Conservation (phyloP, 116 monocot species). For the Cymodocea nodosa region DNA sequence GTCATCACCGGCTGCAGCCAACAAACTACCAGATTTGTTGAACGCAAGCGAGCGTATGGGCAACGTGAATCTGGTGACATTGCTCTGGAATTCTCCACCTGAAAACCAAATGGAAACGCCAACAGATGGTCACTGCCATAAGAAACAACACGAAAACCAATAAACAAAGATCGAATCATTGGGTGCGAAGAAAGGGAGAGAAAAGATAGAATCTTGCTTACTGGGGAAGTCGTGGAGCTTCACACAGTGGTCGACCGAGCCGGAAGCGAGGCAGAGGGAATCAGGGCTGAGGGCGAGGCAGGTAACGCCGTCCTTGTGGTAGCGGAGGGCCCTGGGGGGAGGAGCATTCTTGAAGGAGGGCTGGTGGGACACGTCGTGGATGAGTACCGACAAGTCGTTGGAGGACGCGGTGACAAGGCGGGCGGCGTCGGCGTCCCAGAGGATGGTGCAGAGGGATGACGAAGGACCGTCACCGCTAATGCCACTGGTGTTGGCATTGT, state of each 20-base stretch:
- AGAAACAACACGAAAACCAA: neutral
- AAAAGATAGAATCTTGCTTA: conserved; percentile 2
- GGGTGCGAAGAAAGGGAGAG: neutral
- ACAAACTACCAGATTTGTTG: conserved; percentile 76
- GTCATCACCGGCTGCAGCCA: conserved; percentile 96
- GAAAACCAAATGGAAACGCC: neutral
- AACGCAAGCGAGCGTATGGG: conserved; percentile 83
- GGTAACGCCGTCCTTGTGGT: conserved; percentile 77
- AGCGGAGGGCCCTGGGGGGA: conserved; percentile 23
- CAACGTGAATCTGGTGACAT: conserved; percentile 85
- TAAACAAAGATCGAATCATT: neutral
- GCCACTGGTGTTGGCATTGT: conserved; percentile 15
- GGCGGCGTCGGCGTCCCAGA: conserved; percentile 40
- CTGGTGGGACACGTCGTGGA: conserved; percentile 33
- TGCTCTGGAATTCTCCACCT: conserved; percentile 91
- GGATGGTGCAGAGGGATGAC: conserved; percentile 46
- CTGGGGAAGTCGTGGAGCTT: conserved; percentile 81
- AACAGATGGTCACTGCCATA: neutral
- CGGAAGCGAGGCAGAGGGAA: conserved; percentile 61
- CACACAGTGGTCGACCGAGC: conserved; percentile 87
- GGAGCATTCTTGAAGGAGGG: conserved; percentile 15
- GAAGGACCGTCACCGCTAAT: neutral
- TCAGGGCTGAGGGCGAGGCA: conserved; percentile 69
- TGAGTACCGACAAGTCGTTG: conserved; percentile 34
- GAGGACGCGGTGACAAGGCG: conserved; percentile 51